Conservation (phyloP, 2,329 filamentous ascomycete genomes). For the Nigrospora osmanthi region DNA sequence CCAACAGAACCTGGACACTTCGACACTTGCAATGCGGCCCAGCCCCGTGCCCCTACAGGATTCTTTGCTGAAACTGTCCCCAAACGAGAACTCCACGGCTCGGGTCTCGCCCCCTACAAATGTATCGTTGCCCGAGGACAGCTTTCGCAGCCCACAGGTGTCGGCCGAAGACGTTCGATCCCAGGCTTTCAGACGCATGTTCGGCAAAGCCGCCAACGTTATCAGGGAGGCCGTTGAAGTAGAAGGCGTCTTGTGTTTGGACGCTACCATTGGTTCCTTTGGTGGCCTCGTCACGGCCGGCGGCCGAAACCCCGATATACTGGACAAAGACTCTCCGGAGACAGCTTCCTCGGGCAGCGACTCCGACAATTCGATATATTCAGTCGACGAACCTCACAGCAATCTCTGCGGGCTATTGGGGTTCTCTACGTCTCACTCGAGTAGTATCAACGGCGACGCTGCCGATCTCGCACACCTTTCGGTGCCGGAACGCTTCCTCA, state of each 20-base stretch:
- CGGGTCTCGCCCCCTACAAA: background rate
- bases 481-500: conserved; percentile 29
- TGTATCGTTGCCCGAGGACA: too few species aligned
- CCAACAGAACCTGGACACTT: background rate
- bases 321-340: background rate
- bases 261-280: conserved; percentile 14
- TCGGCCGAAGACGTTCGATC: background rate
- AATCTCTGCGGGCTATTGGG: conserved; percentile 24
- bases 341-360: background rate
- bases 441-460: conserved; percentile 22
- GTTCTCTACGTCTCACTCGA: conserved; percentile 23
- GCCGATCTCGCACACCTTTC: conserved; percentile 6
- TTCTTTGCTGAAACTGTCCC: background rate
- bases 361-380: background rate
- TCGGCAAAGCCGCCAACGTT: conserved; percentile 33
- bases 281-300: background rate
- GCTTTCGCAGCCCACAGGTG: too few species aligned
- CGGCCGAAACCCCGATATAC: background rate
- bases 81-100: background rate
- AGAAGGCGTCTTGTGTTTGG: conserved; percentile 27
- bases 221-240: conserved; percentile 31
- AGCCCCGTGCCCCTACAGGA: background rate
- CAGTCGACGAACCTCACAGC: background rate
- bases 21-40: background rate
- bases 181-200: conserved; percentile 11